A percentile compares a stretch with the other conserved stretches of the same genome.
These are phyloP conservation scores for Syzygium aqueum DNA, from an alignment of 345 rosid genomes.

Conservation along the genomic window DNA sequence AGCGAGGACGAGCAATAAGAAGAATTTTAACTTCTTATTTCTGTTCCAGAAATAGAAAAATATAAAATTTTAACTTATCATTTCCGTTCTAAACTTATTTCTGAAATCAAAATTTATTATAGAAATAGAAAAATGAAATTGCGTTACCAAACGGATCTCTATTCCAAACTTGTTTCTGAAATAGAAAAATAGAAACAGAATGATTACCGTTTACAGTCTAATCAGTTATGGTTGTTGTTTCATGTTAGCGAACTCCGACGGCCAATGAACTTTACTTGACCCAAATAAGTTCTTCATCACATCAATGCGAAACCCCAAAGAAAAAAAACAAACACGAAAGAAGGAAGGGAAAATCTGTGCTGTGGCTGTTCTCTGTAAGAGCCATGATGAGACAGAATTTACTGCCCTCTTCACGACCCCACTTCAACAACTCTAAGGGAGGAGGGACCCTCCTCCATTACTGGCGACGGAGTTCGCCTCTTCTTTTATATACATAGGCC, in stretches of 20 bases:
- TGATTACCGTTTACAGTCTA: too few species aligned
- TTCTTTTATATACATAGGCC: background rate
- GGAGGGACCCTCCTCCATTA: background rate
- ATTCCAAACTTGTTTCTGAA: too few species aligned
- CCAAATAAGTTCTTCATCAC: background rate
- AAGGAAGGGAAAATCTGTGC: background rate
- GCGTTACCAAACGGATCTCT: too few species aligned
- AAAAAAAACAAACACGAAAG: background rate
- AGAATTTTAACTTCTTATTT: too few species aligned
- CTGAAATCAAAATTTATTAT: too few species aligned
- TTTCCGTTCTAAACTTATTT: too few species aligned
- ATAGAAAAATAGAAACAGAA: too few species aligned
- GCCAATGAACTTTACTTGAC: background rate
- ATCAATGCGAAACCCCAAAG: too few species aligned
- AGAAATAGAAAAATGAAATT: too few species aligned
- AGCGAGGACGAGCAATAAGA: too few species aligned
- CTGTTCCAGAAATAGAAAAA: too few species aligned
- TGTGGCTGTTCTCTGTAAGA: background rate
- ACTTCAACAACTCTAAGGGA: background rate
- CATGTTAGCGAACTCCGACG: background rate
- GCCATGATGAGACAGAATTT: background rate
- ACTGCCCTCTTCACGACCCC: background rate
- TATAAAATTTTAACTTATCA: too few species aligned
- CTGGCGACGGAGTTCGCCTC: background rate
- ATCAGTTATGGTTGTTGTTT: background rate